phyloP scores from a whole-genome alignment of 345 rosid genomes.

The Carallia pectinifolia region DNA sequence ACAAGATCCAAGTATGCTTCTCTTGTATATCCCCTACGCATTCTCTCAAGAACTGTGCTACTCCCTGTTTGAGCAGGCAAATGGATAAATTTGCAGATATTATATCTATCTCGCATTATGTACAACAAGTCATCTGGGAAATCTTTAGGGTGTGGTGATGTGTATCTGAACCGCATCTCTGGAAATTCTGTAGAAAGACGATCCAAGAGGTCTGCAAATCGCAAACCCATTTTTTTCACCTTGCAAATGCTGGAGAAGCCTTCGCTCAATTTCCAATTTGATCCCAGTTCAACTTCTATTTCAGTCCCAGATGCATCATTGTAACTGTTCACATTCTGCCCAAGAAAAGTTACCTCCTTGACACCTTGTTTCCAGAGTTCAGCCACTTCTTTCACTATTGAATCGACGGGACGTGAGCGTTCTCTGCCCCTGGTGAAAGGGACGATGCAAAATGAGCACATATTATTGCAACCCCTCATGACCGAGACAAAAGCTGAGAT shows the following conservation, averaged over 20 bases:
- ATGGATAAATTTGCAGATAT: slow-evolving; percentile 79
- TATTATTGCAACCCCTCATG: slow-evolving; percentile 97
- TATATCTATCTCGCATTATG: slow-evolving; percentile 76
- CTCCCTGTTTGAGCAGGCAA: slow-evolving; percentile 93
- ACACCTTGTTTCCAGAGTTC: slow-evolving; percentile 84
- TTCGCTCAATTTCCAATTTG: slow-evolving; percentile 69
- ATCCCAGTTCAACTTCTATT: slow-evolving; percentile 60
- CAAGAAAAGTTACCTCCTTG: slow-evolving; percentile 90
- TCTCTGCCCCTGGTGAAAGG: slow-evolving; percentile 96
- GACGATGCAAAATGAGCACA: slow-evolving; percentile 96
- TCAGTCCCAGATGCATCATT: slow-evolving; percentile 64
- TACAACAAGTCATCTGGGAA: slow-evolving; percentile 75
- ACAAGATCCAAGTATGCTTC: slow-evolving; percentile 91
- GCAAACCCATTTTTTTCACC: slow-evolving; percentile 72
- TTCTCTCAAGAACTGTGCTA: slow-evolving; percentile 68
- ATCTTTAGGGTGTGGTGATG: slow-evolving; percentile 97
- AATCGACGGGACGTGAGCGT: slow-evolving; percentile 83
- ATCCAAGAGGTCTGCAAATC: slow-evolving; percentile 89
- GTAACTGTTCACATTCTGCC: slow-evolving; percentile 94
- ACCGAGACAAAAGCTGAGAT: slow-evolving; percentile 83
- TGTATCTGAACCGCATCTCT: slow-evolving; percentile 95
- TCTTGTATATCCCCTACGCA: slow-evolving; percentile 88
- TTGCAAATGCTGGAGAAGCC: slow-evolving; percentile 86
- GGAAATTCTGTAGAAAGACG: slow-evolving; percentile 78
- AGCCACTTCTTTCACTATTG: slow-evolving; percentile 77